Percentiles rank a stretch among this genome's conserved stretches.
Evolutionary conservation across 2,329 filamentous ascomycete species (phyloP).

Genomic region (Septoria linicola): DNA sequence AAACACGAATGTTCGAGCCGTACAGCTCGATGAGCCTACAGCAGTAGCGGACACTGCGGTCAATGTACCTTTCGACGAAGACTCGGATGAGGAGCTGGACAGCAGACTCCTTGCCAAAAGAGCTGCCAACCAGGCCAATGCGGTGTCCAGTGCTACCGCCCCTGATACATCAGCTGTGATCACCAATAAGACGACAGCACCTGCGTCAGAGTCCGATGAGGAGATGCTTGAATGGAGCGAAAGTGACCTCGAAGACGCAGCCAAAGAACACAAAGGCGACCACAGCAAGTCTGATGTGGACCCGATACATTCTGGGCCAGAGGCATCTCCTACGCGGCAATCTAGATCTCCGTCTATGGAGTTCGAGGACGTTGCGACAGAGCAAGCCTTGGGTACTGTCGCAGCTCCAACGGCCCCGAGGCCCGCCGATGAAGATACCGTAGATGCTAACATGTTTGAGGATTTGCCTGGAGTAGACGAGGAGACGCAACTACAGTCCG

Average conservation of each 20-base stretch:
- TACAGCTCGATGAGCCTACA: no score
- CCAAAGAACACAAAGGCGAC: background rate
- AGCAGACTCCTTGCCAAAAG: background rate
- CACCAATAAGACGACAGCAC: background rate
- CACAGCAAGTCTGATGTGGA: background rate
- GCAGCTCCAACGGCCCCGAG: slow-evolving; percentile 35
- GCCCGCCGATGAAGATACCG: slow-evolving; percentile 52
- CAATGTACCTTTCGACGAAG: background rate
- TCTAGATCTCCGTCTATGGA: slow-evolving; percentile 20
- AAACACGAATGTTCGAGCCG: background rate
- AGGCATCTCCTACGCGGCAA: background rate
- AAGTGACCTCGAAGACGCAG: slow-evolving; percentile 46
- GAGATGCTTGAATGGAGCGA: slow-evolving; percentile 54
- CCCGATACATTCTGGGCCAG: background rate
- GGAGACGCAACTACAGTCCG: slow-evolving; percentile 24
- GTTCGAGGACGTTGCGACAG: slow-evolving; percentile 14
- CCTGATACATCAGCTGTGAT: background rate
- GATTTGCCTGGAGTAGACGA: slow-evolving; percentile 25
- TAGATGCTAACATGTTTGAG: slow-evolving; percentile 24
- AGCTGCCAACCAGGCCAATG: no score
- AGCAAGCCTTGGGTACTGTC: background rate
- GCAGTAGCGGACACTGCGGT: no score
- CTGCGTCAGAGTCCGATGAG: slow-evolving; percentile 26
- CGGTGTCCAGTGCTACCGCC: no score
- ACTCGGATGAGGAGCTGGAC: slow-evolving; percentile 4